Conservation (phyloP, 2,329 filamentous ascomycete species). For the Cytospora leucostoma region DNA sequence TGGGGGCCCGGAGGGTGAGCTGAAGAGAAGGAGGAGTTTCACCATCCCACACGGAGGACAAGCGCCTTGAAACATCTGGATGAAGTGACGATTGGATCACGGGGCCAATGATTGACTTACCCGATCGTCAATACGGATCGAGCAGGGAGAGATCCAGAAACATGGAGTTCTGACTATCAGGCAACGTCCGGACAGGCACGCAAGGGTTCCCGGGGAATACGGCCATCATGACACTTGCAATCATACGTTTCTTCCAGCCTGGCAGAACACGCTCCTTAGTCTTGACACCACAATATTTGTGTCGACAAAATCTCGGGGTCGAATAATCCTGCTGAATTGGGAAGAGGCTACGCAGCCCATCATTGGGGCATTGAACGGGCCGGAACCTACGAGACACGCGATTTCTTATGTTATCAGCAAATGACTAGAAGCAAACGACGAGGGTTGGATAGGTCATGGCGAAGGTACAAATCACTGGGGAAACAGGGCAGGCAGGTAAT, state of each 20-base stretch:
- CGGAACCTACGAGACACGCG: slow-evolving; percentile 15
- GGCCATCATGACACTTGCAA: background rate
- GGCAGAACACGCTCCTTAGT: background rate
- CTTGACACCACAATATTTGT: slow-evolving; percentile 1
- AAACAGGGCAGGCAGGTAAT: background rate
- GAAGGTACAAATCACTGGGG: background rate
- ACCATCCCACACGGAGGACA: slow-evolving; percentile 30
- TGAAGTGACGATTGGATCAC: slow-evolving; percentile 3
- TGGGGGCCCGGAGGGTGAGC: slow-evolving; percentile 31
- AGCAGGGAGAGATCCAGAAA: background rate
- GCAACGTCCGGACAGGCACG: background rate
- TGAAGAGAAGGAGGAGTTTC: slow-evolving; percentile 45
- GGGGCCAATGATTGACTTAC: background rate
- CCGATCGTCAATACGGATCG: background rate
- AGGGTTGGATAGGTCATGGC: background rate
- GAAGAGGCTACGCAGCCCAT: background rate
- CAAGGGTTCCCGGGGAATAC: background rate
- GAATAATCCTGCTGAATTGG: slow-evolving; percentile 26
- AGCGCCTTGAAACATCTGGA: slow-evolving; percentile 6
- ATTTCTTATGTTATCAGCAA: slow-evolving; percentile 9
- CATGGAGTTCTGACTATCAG: background rate
- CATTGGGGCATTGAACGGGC: background rate
- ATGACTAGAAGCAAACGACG: slow-evolving; percentile 6
- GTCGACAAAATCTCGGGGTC: background rate
- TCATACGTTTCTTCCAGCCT: background rate